Conservation (phyloP, 305 asterid genomes). For the Vinca major region DNA sequence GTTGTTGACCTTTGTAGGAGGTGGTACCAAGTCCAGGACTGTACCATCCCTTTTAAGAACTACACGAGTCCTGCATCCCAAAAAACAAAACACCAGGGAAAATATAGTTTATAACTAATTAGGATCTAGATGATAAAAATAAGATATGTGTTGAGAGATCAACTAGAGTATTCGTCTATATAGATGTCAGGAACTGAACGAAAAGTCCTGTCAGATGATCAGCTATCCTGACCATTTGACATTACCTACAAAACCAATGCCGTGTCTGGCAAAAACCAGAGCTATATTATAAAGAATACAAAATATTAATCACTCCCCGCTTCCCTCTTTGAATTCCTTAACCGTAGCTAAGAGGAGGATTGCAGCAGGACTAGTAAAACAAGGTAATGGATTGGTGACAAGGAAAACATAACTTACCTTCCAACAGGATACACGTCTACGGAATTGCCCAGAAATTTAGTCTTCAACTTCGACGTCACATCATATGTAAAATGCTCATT, state of each 20-base stretch:
- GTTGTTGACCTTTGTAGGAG: slow-evolving; percentile 90
- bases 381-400: not conserved
- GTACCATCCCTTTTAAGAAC: slow-evolving; percentile 72
- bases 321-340: not conserved
- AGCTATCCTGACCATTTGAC: not conserved
- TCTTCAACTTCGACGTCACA: slow-evolving; percentile 50
- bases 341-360: slow-evolving; percentile 1
- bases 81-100: not conserved
- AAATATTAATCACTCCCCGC: not conserved
- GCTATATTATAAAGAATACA: not conserved
- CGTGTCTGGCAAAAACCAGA: not conserved
- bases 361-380: not conserved
- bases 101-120: not conserved
- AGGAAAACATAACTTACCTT: slow-evolving; percentile 25
- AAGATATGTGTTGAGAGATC: not conserved
- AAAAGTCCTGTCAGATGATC: not conserved
- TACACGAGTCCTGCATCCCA: slow-evolving; percentile 62
- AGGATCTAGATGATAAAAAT: not conserved
- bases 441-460: slow-evolving; percentile 55
- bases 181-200: not conserved
- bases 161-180: not conserved
- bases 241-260: not conserved
- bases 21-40: slow-evolving; percentile 87
- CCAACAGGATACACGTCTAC: slow-evolving; percentile 55
- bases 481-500: slow-evolving; percentile 48